Evolutionary conservation across 2,329 filamentous ascomycete genomes (phyloP).

Genomic region (Grosmannia serpens): DNA sequence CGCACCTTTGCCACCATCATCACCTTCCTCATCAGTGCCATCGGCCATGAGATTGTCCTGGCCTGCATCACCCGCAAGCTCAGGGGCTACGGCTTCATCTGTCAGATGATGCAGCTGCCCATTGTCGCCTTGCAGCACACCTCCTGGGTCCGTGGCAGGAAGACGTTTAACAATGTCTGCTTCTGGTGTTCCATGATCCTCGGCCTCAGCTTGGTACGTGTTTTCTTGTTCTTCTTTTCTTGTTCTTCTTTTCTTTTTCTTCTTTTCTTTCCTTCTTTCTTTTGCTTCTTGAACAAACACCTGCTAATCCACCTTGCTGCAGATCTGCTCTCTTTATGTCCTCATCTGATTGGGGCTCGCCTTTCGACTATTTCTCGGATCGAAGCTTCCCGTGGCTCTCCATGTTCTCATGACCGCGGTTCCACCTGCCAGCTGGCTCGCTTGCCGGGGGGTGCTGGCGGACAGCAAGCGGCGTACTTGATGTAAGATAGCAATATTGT

Average conservation of each 20-base stretch:
- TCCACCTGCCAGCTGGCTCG: too few relatives aligned
- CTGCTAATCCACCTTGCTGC: slow-evolving; percentile 9
- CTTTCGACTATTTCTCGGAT: neutral
- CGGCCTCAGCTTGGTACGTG: slow-evolving; percentile 64
- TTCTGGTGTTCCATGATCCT: slow-evolving; percentile 92
- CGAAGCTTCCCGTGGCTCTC: too few relatives aligned
- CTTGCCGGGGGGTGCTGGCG: too few relatives aligned
- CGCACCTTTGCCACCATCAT: slow-evolving; percentile 69
- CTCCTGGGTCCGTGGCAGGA: slow-evolving; percentile 59
- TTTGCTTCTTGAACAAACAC: neutral
- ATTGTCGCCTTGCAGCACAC: slow-evolving; percentile 87
- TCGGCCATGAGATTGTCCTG: slow-evolving; percentile 94
- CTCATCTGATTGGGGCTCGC: slow-evolving; percentile 24
- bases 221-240: slow-evolving; percentile 6
- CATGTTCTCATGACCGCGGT: too few relatives aligned
- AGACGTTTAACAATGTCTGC: slow-evolving; percentile 75
- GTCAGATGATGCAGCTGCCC: slow-evolving; percentile 94
- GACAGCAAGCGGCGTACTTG: too few relatives aligned
- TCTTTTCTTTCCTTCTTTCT: slow-evolving; percentile 1
- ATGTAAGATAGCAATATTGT: neutral
- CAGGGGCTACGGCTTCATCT: slow-evolving; percentile 82
- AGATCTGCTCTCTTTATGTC: slow-evolving; percentile 45
- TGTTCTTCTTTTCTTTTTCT: neutral
- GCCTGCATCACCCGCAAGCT: slow-evolving; percentile 96
- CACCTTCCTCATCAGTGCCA: slow-evolving; percentile 80